A percentile compares a stretch with the other conserved stretches of the same genome.
Conservation (phyloP, 108 stramenopile genomes). For the Cyclotella cryptica region DNA sequence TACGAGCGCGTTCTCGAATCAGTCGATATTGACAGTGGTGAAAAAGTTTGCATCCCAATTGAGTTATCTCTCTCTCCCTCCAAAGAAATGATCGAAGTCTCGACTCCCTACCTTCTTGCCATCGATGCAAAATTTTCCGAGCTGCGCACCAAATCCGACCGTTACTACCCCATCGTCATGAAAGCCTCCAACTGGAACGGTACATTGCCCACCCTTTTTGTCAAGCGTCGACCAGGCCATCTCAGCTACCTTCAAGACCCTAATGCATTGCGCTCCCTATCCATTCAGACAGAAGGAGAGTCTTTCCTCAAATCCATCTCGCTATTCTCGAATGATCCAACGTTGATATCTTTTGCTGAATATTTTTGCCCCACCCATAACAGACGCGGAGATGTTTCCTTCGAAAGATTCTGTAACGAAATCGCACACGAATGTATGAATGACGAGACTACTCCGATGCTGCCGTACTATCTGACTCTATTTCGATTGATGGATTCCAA, state of each 20-base stretch:
- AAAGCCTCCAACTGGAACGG: slow-evolving; percentile 36
- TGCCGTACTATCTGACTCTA: slow-evolving; percentile 64
- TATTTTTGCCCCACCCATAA: slow-evolving; percentile 64
- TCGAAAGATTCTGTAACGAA: slow-evolving; percentile 60
- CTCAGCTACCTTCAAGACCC: slow-evolving; percentile 77
- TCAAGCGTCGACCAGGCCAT: slow-evolving; percentile 85
- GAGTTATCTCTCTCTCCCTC: slow-evolving; percentile 53
- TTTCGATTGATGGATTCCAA: slow-evolving; percentile 41
- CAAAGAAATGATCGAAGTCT: slow-evolving; percentile 24
- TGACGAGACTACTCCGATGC: slow-evolving; percentile 60
- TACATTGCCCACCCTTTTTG: slow-evolving; percentile 58
- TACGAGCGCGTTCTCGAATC: slow-evolving; percentile 85
- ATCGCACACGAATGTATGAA: slow-evolving; percentile 68
- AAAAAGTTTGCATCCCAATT: slow-evolving; percentile 78
- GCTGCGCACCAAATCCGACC: slow-evolving; percentile 64
- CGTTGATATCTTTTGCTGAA: slow-evolving; percentile 69
- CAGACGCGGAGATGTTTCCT: slow-evolving; percentile 18
- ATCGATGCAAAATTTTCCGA: slow-evolving; percentile 35
- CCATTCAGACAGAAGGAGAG: slow-evolving; percentile 48
- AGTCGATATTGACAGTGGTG: slow-evolving; percentile 89
- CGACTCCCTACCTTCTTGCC: slow-evolving; percentile 36
- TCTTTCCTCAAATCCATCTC: slow-evolving; percentile 65
- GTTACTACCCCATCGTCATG: slow-evolving; percentile 59
- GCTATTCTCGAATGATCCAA: slow-evolving; percentile 79
- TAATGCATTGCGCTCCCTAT: slow-evolving; percentile 53